Conservation (phyloP, 1,284 basidiomycete genomes). For the Boletus smithii region DNA sequence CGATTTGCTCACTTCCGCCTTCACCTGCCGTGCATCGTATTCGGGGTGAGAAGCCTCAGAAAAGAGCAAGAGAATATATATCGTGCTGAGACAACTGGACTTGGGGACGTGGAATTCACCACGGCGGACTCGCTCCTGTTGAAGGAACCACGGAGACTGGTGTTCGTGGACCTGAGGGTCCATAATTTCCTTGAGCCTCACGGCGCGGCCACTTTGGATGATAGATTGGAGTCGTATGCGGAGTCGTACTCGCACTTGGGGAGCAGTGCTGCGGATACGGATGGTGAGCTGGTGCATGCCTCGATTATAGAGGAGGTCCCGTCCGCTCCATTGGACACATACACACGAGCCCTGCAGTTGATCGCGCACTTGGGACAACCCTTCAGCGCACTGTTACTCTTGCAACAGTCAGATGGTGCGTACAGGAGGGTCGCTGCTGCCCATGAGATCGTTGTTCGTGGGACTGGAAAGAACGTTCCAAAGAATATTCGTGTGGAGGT, state of each 20-base stretch:
- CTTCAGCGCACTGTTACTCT: neutral
- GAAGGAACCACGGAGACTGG: neutral
- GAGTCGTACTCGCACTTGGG: neutral
- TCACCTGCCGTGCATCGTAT: slow-evolving; percentile 5
- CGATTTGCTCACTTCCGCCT: slow-evolving; percentile 2
- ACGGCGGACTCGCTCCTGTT: neutral
- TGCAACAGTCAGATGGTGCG: neutral
- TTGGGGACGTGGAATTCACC: neutral
- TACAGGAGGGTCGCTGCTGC: neutral
- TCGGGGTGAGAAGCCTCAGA: neutral
- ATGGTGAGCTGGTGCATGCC: neutral
- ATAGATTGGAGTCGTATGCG: neutral
- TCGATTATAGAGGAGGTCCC: neutral
- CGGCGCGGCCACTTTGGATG: neutral
- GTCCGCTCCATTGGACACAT: neutral
- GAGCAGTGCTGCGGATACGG: neutral
- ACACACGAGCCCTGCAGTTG: neutral
- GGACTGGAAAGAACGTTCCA: neutral
- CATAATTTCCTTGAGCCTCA: neutral
- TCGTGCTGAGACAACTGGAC: neutral
- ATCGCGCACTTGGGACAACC: neutral
- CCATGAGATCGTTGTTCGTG: neutral
- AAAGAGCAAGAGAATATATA: neutral
- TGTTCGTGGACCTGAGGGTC: slow-evolving; percentile 1
- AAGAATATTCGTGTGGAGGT: neutral